Evolutionary conservation across 78 protist genomes (phyloP).

Genomic region (Parvularia atlantis): DNA sequence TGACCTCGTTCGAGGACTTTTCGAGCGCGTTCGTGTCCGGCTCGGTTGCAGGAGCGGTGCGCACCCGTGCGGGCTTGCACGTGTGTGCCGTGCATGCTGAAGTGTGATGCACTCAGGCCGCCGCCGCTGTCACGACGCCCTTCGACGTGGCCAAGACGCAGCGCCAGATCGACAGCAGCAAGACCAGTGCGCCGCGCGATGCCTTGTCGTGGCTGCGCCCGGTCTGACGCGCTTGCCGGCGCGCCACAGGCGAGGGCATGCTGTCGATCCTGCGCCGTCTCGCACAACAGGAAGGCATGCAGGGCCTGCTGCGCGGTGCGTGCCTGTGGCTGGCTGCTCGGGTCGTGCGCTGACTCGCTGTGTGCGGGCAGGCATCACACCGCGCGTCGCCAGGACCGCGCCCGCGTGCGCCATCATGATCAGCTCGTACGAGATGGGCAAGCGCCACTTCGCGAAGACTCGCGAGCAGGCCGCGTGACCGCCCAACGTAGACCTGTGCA

Average conservation of each 20-base stretch:
- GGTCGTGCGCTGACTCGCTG: too few species aligned
- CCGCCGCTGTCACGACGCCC: slow-evolving; percentile 12
- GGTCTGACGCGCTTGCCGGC: too few species aligned
- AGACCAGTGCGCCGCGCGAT: too few species aligned
- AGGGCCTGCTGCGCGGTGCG: neutral
- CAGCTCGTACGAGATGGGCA: slow-evolving; percentile 26
- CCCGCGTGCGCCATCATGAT: slow-evolving; percentile 66
- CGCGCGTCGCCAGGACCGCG: slow-evolving; percentile 34
- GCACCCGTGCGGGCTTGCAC: too few species aligned
- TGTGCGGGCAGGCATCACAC: slow-evolving; percentile 9
- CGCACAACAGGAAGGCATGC: neutral
- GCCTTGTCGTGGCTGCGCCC: too few species aligned
- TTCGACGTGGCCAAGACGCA: slow-evolving; percentile 21
- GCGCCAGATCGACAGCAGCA: too few species aligned
- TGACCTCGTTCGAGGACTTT: too few species aligned
- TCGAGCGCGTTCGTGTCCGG: slow-evolving; percentile 3
- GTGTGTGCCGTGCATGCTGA: too few species aligned
- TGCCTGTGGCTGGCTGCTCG: too few species aligned
- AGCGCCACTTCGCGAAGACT: slow-evolving; percentile 5
- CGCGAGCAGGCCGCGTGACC: too few species aligned
- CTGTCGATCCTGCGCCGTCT: neutral
- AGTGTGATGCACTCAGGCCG: too few species aligned
- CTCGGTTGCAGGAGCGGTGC: slow-evolving; percentile 3
- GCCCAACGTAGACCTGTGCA: too few species aligned
- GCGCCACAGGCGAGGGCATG: neutral